Base-by-base conservation (phyloP, 768 basidiomycete genomes). In the Tephrocybe sp. region DNA sequence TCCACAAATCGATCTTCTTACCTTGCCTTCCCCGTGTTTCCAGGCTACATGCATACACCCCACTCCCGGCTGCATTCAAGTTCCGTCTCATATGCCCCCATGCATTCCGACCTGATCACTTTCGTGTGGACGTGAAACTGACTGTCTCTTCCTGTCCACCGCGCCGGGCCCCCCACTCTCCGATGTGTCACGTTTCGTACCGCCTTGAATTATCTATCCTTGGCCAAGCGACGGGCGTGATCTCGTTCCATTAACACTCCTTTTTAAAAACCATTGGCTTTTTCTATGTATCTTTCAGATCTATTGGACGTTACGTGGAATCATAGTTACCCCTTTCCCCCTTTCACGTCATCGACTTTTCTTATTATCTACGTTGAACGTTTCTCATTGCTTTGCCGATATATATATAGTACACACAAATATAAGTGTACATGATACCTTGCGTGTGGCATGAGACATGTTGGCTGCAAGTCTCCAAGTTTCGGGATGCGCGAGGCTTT, bases 181-280 rank as follows among this genome's bases (percentile, higher is more conserved):
- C 79, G 77, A 70, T 71, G 84, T 79, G 68, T 80, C 75, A 71
- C 75, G 80, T 79, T 72, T 76, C 82, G 80, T 83, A 79, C 80
- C 77, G 83, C 77, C 78, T 67, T 70, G 76, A 67, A 60, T 54
- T 58, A 55, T 62, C 60, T 53, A 53, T 62, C 53, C 74, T 72
- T 76, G 76, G 72, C 82, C 79, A 78, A 69, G 83, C 68, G 80
- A 83, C 78, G 82, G 73, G 76, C 81, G 76, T 80, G 76, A 76
- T 76, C 83, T 73, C 78, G 77, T n/a, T n/a, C n/a, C n/a, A n/a
- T n/a, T 74, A 65, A 16, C 39, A 39, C 19, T 39, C 39, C 60
- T 67, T 58, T 56, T 60, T 53, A 53, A 58, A 42, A 57, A 53
- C 51, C 52, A 33, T 59, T 53, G 52, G 33, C 39, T 55, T 41